Conservation (phyloP, 768 basidiomycete species). For the Termitomyces sp. region DNA sequence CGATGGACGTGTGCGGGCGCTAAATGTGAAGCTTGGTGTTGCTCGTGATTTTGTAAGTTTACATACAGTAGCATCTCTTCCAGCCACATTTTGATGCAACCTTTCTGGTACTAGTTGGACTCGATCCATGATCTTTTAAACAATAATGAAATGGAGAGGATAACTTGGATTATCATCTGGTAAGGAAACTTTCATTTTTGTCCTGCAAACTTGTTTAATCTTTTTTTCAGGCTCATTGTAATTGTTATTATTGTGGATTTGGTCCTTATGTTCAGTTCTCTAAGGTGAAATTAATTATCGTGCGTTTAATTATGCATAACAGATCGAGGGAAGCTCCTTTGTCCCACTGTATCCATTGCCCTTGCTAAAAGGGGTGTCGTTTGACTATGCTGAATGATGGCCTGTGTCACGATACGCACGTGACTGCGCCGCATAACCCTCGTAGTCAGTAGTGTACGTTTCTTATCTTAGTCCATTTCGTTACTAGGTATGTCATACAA, state of each 20-base stretch:
- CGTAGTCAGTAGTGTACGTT: no score
- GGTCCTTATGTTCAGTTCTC: conserved; percentile 26
- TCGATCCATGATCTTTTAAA: conserved; percentile 93
- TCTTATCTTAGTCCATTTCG: no score
- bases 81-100: not conserved
- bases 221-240: conserved; percentile 68
- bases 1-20: conserved; percentile 66
- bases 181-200: conserved; percentile 20
- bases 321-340: conserved; percentile 24
- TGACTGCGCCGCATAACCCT: no score
- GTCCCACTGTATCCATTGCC: conserved; percentile 2
- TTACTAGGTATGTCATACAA: no score
- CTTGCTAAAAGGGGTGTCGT: conserved; percentile 33
- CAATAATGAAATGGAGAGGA: conserved; percentile 82
- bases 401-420: no score
- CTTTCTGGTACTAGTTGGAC: conserved; percentile 61
- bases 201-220: conserved; percentile 16
- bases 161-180: conserved; percentile 59
- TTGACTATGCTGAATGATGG: conserved; percentile 34
- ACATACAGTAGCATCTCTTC: not conserved
- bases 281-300: conserved; percentile 78
- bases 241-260: conserved; percentile 85
- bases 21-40: conserved; percentile 85
- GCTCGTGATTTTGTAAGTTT: conserved; percentile 79
- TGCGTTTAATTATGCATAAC: conserved; percentile 67